Percentiles rank a stretch among this genome's conserved stretches.
phyloP scores from a whole-genome alignment of 345 rosid species.

The Lagerstroemia speciosa region DNA sequence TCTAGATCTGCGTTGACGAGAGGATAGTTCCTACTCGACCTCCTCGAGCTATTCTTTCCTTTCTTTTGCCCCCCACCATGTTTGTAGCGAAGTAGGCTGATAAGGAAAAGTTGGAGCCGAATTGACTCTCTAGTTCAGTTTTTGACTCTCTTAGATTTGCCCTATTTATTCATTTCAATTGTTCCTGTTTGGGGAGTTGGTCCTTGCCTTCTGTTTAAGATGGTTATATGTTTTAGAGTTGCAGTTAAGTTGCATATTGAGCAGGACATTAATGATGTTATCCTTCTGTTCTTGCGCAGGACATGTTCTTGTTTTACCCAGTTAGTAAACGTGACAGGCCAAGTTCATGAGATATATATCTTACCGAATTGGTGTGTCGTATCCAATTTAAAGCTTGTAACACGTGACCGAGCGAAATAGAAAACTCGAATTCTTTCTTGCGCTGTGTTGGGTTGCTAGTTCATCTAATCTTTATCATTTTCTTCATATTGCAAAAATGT shows the following conservation, averaged over 20 bases:
- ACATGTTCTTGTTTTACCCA: too few relatives aligned
- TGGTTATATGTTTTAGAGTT: not conserved
- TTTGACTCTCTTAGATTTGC: not conserved
- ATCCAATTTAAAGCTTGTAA: too few relatives aligned
- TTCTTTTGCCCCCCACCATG: conserved; percentile 1
- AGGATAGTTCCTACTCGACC: not conserved
- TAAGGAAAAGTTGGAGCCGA: not conserved
- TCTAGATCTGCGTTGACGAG: not conserved
- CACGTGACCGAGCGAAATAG: too few relatives aligned
- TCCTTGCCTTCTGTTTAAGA: not conserved
- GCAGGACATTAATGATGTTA: too few relatives aligned
- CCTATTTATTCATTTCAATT: conserved; percentile 2
- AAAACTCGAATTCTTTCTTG: too few relatives aligned
- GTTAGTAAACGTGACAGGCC: too few relatives aligned
- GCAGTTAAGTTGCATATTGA: not conserved
- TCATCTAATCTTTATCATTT: too few relatives aligned
- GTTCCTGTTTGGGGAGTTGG: not conserved
- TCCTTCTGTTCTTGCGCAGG: too few relatives aligned
- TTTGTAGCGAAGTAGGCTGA: not conserved
- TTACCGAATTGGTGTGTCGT: too few relatives aligned
- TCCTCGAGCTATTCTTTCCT: not conserved
- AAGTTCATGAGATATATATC: too few relatives aligned
- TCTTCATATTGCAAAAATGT: too few relatives aligned
- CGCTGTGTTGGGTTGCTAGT: too few relatives aligned
- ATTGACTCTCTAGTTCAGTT: not conserved